Evolutionary conservation across 176 grass and related monocot species (phyloP), one percentile per base, ranked within the genome.

Genomic region (Juncus inflexus): DNA sequence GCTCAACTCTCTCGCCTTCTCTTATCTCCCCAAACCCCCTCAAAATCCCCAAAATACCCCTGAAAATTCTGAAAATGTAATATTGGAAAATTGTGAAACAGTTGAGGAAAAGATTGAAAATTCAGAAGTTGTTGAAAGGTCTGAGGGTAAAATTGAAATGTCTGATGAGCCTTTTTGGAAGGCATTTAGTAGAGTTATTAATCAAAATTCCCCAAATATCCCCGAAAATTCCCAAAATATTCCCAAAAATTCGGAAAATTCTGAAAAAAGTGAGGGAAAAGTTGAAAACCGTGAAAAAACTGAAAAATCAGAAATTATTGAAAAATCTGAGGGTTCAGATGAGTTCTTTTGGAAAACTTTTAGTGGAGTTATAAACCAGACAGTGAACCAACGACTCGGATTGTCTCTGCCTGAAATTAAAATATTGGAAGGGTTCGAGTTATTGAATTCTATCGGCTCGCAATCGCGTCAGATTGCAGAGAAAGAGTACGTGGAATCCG

Each of bases 381-480:
- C 77, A 49, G 79, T 87, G 77, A 65, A 73, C 19, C 84, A 83
- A 70, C 84, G 74, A 58, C 81, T 96, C 78, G 91, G 84, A 37
- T 79, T 90, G 78, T 87, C 87, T 69, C 84, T 96, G 78, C 91
- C 91, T 12, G 91, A 96, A 84, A 73, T 90, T 13, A 88, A 88
- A 69, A 53, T 88, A 42, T 85, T 67, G 74, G 81, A 86, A 76
- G 82, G 79, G 81, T 87, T 86, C 70, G 76, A 96, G 70, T 52
- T 88, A 65, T 52, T 96, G 77, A 74, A 74, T 84, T 87, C 70
- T 67, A 59, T 78, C 37, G 76, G 84, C 61, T 75, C 80, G 51
- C 86, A 90, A 59, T 88, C 84, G 65, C 79, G 76, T 10, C 74
- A 87, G 73, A 40, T 80, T 60, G 91, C 87, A 62, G 83, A 96